Base-by-base conservation (phyloP, 2,329 filamentous ascomycete species). In the Hypocreales sp. region DNA sequence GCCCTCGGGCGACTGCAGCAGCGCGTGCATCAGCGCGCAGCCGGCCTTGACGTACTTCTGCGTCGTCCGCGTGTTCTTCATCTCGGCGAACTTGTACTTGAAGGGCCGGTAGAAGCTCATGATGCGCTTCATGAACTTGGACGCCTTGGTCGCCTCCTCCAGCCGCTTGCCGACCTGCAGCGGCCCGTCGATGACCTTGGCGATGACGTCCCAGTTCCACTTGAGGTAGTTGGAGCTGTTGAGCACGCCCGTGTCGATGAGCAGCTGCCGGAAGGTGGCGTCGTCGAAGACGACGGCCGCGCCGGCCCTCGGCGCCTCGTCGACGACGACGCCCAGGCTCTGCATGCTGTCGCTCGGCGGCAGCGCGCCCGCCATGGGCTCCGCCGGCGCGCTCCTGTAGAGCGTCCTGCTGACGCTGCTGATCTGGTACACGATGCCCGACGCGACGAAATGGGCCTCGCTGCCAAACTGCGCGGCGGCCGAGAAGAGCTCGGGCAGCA, bases 91-190 rank as follows among this genome's bases (percentile, higher is more conserved):
- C 36, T 84, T 78, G 47, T 84, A 92, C 48, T 98, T 98, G 58
- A 98, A 98, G 1, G 90, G 90, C 8, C 90, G 71, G 47, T 93
- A 92, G 47, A 98, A 98, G 33, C 84, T 90, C 48, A 94, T 74
- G 31, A 98, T 65, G 8, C 92, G 69, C 56, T 95, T 94, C 41
- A 95, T 78, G 44, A 95, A 98, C 47, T 95, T 95, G 3, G 86
- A 92, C 1, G 79, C 84, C 47, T 84, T 87, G 46, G 92, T 80
- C 1, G 87, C 87, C 51, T 98, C 90, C 40, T 94, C 87, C 5
- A 98, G 64, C 8, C 90, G 70, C 51, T 93, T 94, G 1, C 86
- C 78, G 38, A 84, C 92, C 15, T 84, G 78, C 14, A 98, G 56
- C 1, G 92, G 90, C 0, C 90, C 92, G 46, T 95, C 87, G 20